A percentile compares a stretch with the other conserved stretches of the same genome.
These are phyloP conservation scores for Stachybotrys echinatus DNA, from an alignment of 2,329 filamentous ascomycete genomes.

Conservation along the genomic window DNA sequence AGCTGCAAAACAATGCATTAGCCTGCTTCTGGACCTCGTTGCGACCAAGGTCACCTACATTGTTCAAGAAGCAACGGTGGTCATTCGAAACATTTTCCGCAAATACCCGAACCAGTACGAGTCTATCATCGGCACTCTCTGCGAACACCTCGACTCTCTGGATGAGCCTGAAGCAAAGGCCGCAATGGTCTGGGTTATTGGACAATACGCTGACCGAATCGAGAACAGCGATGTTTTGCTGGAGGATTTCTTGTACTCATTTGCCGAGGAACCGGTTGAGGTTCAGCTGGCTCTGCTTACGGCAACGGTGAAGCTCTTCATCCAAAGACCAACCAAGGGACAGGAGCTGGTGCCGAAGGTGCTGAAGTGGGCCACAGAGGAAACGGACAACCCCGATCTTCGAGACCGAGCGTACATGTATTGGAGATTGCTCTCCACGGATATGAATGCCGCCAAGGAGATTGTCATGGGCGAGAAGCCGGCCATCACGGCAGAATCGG, in stretches of 20 bases:
- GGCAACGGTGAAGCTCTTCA: conserved; percentile 95
- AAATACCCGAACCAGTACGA: conserved; percentile 99
- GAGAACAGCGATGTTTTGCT: conserved; percentile 92
- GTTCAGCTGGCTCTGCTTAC: conserved; percentile 93
- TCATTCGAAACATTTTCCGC: conserved; percentile 98
- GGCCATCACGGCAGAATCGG: conserved; percentile 90
- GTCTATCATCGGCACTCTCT: conserved; percentile 91
- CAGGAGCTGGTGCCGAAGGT: conserved; percentile 91
- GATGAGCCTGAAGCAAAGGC: conserved; percentile 98
- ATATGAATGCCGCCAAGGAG: conserved; percentile 77
- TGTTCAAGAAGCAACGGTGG: conserved; percentile 96
- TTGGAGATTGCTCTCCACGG: conserved; percentile 91
- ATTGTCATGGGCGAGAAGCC: conserved; percentile 98
- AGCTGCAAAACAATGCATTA: conserved; percentile 85
- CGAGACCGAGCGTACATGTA: conserved; percentile 98
- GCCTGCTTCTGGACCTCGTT: conserved; percentile 85
- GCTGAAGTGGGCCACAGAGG: conserved; percentile 96
- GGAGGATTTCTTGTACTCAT: conserved; percentile 92
- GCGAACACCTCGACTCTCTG: conserved; percentile 91
- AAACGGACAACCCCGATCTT: conserved; percentile 97
- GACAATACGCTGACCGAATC: conserved; percentile 94
- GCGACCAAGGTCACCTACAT: conserved; percentile 99
- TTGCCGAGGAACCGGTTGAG: conserved; percentile 90
- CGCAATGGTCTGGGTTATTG: conserved; percentile 99
- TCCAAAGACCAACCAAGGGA: conserved; percentile 90